phyloP scores from a whole-genome alignment of 1,284 basidiomycete genomes.

The Malassezia equina region DNA sequence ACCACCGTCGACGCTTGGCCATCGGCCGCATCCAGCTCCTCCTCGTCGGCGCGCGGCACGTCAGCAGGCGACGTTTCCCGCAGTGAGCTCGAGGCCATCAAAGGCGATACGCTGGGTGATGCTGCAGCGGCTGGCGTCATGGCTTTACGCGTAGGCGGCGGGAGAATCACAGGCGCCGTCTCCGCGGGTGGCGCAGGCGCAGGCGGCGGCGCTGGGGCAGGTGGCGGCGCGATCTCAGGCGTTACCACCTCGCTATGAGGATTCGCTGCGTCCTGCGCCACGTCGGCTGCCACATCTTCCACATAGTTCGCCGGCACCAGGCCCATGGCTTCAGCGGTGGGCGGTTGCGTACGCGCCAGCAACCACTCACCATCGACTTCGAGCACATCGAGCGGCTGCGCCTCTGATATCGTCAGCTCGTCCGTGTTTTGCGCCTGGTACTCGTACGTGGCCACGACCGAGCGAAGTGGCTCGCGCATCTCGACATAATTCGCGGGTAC shows the following conservation, averaged over 20 bases:
- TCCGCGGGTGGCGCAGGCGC: neutral
- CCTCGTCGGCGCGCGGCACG: neutral
- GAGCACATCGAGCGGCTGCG: slow-evolving; percentile 37
- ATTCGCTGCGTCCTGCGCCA: too few species aligned
- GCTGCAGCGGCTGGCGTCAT: neutral
- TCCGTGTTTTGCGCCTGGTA: slow-evolving; percentile 43
- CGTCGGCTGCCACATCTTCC: slow-evolving; percentile 20
- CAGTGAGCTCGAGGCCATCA: neutral
- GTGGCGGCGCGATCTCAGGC: neutral
- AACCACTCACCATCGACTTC: slow-evolving; percentile 42
- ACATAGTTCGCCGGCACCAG: slow-evolving; percentile 46
- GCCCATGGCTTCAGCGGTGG: slow-evolving; percentile 28
- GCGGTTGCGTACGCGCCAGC: slow-evolving; percentile 26
- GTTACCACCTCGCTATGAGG: too few species aligned
- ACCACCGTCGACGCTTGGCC: slow-evolving; percentile 21
- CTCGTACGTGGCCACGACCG: slow-evolving; percentile 42
- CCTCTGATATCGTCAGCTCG: slow-evolving; percentile 39
- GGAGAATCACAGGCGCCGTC: neutral
- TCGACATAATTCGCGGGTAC: slow-evolving; percentile 47
- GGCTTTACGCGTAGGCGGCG: neutral
- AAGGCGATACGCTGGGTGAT: neutral
- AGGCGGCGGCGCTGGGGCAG: neutral
- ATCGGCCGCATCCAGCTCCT: slow-evolving; percentile 26
- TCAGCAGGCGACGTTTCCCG: neutral
- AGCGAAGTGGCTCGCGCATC: slow-evolving; percentile 34